Percentiles rank a stretch among this genome's conserved stretches.
phyloP scores from a whole-genome alignment of 352 stramenopile genomes.

The Globisporangium parvum region DNA sequence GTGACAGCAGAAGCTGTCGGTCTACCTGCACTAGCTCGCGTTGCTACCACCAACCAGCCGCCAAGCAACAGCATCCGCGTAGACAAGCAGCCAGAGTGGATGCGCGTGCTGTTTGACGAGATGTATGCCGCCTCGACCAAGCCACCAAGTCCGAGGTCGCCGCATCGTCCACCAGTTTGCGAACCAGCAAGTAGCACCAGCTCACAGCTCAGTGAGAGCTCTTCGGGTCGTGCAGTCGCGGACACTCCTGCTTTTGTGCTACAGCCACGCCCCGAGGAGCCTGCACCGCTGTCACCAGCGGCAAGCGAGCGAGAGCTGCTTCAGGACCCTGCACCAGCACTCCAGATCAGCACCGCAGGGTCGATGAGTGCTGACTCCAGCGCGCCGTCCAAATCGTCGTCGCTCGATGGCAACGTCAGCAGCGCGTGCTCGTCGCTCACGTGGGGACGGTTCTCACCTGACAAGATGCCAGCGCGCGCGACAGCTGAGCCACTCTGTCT shows the following conservation, averaged over 20 bases:
- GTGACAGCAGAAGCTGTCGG: neutral
- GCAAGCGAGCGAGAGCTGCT: neutral
- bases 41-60: neutral
- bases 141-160: neutral
- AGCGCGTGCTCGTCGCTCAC: conserved; percentile 9
- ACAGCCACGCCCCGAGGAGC: too few relatives aligned
- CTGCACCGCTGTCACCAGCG: neutral
- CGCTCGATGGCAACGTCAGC: conserved; percentile 2
- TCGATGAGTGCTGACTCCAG: too few relatives aligned
- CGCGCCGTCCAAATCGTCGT: neutral
- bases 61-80: neutral
- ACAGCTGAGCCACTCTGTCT: conserved; percentile 4
- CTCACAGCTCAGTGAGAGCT: neutral
- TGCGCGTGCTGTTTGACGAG: neutral
- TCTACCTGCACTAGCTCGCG: neutral
- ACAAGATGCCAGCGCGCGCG: conserved; percentile 37
- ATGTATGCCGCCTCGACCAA: conserved; percentile 1
- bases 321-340: neutral
- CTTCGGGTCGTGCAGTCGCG: too few relatives aligned
- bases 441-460: conserved; percentile 46
- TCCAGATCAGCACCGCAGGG: neutral
- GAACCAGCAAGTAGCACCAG: neutral
- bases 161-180: neutral
- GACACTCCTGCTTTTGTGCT: neutral
- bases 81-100: conserved; percentile 4